Evolutionary conservation across 2,329 filamentous ascomycete genomes (phyloP), one percentile per base, ranked within the genome.

Genomic region (Xylaria sp.): DNA sequence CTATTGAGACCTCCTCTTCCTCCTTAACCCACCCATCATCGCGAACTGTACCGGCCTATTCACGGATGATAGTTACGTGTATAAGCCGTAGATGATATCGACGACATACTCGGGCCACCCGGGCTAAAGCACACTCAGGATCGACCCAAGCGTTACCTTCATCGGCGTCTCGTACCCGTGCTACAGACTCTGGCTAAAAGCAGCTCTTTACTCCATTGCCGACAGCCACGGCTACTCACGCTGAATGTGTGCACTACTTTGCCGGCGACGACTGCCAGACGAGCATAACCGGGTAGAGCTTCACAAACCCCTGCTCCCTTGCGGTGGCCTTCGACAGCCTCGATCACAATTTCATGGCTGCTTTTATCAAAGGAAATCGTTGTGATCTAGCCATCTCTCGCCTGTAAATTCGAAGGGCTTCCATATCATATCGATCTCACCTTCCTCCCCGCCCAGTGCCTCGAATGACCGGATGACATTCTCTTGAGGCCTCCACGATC

Each of bases 61-160:
- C 2, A 46, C 54, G 5, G 47, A 57, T 2, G 46, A 57, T 34
- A 57, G 54, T 13, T 57, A 57, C n/a, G 54, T 30, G 47, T 57
- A n/a, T 47, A 57, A 18, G 54, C 54, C 16, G 54, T 57, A 2
- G 54, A 47, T 0, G 54, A 57, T 6, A 56, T 48, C 13, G 50
- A 57, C 39, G 16, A 54, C 52, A 30, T 54, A 54, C n/a, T 13
- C 44, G 10, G 54, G 54, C 9, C 35, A 34, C 11, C 56, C 56
- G 13, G 47, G 16, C 47, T 35, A 52, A 42, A 42, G 3, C 3
- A 42, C 37, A 10, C 37, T 42, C 9, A 42, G 9, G 37, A 42
- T 42, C 37, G 37, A 42, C 37, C 37, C 37, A 42, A 42, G 3
- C 37, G 37, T 13, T 13, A 42, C 37, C 37, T 42, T 42, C 37